Evolutionary conservation across 345 rosid genomes (phyloP), one percentile per base, ranked within the genome.

Genomic region (Heritiera fomes): DNA sequence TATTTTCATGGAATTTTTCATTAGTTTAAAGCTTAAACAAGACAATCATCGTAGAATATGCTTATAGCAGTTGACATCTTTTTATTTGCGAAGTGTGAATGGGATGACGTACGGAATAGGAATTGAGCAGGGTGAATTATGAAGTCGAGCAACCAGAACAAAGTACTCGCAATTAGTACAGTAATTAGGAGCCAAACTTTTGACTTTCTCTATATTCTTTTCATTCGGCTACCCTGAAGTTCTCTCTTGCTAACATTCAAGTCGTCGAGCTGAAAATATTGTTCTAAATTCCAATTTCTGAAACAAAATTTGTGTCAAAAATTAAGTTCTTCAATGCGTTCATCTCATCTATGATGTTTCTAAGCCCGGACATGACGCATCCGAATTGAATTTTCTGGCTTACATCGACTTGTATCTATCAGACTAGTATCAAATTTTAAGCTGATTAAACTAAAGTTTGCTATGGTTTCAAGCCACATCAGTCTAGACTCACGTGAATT

Each of bases 1-100:
- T 66, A 7, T 20, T 80, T 77, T 79, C 40, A 11, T 75, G 84
- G 41, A 71, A 38, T 78, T 15, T 15, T 53, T 53, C 58, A 17
- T 53, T 15, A 1, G 15, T 55, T 71, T 32, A 12, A 8, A 7
- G 5, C 6, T 55, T 30, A 53, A 53, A 53, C 58, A 5, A 18
- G 5, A 65, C 47, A 66, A 38, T 6, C 43, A 52, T 50, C 0
- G 38, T 2, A 23, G 59, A 2, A 13, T 68, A 60, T 23, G 14
- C 15, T 23, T 60, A 60, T 10, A 60, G 7, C 12, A 43, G 8
- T 47, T 69, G 66, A 47, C 34, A 13, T 12, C 3, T 58, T 40
- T 8, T 13, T 20, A 6, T 9, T 46, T 56, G 20, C 32, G 13
- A 10, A 9, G 45, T 32, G 13, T 43, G 40, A 43, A 20, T 11